These are phyloP conservation scores for Phytophthora rubi DNA, from an alignment of 352 stramenopile genomes.

Conservation along the genomic window DNA sequence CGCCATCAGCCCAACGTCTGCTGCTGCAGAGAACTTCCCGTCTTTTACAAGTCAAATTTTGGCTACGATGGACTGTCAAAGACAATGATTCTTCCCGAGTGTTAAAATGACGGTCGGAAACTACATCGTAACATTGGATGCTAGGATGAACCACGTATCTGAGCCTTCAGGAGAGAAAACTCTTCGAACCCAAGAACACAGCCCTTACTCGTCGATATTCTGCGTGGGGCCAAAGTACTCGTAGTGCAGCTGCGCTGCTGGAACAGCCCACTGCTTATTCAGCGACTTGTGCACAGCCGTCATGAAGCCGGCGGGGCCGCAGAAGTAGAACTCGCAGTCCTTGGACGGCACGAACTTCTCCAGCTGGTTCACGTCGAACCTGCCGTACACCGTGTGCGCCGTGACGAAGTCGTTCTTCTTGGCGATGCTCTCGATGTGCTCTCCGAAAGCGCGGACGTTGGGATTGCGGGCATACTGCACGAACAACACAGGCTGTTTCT, in stretches of 20 bases:
- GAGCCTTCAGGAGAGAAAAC: too few relatives aligned
- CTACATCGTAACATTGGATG: too few relatives aligned
- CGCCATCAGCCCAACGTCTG: too few relatives aligned
- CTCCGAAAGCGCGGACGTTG: constrained; percentile 40
- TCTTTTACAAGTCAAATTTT: too few relatives aligned
- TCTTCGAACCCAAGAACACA: background rate
- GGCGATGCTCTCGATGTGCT: constrained; percentile 40
- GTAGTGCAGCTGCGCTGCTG: constrained; percentile 55
- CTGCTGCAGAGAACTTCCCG: too few relatives aligned
- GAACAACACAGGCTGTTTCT: constrained; percentile 48
- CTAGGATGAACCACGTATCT: too few relatives aligned
- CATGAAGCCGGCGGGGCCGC: constrained; percentile 64
- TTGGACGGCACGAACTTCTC: constrained; percentile 42
- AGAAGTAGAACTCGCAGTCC: constrained; percentile 66
- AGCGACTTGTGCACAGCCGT: constrained; percentile 47
- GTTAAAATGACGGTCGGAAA: too few relatives aligned
- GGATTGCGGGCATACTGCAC: constrained; percentile 52
- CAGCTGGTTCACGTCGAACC: constrained; percentile 38
- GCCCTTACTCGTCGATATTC: background rate
- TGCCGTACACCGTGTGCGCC: constrained; percentile 42
- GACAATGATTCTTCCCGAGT: too few relatives aligned
- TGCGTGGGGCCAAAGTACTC: constrained; percentile 66
- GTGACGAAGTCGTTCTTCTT: constrained; percentile 45
- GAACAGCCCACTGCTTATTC: constrained; percentile 41
- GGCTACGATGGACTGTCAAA: too few relatives aligned